These are phyloP conservation scores for Hypoxylon rickii DNA, from an alignment of 495 filamentous ascomycete species.

Conservation along the genomic window DNA sequence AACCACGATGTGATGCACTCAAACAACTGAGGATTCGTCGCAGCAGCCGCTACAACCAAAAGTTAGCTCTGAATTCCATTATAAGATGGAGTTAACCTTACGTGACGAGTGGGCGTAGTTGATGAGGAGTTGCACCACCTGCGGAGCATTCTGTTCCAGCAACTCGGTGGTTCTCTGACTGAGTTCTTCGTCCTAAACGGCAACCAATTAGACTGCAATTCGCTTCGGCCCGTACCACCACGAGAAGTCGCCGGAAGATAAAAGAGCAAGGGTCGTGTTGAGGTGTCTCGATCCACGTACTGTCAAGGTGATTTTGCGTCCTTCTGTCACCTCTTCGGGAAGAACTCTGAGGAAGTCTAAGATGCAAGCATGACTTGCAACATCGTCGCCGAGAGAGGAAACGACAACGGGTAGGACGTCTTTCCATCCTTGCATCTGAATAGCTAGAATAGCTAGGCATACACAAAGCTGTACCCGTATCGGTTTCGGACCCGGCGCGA, in stretches of 20 bases:
- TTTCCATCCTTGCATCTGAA: constrained; percentile 96
- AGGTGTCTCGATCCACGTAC: constrained; percentile 72
- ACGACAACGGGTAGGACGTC: constrained; percentile 85
- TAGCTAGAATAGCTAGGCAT: constrained; percentile 88
- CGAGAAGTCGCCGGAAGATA: constrained; percentile 40
- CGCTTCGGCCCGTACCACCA: constrained; percentile 48
- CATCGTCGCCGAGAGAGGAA: constrained; percentile 72
- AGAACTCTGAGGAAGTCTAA: constrained; percentile 95
- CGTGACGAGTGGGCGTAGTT: constrained; percentile 90
- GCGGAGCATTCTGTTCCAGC: constrained; percentile 83
- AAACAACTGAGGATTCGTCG: constrained; percentile 86
- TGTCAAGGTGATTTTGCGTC: constrained; percentile 96
- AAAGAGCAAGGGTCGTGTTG: constrained; percentile 53
- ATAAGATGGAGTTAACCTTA: constrained; percentile 48
- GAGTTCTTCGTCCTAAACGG: constrained; percentile 89
- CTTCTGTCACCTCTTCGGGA: constrained; percentile 98
- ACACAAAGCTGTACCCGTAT: constrained; percentile 95
- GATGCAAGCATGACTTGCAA: constrained; percentile 78
- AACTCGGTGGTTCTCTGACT: constrained; percentile 78
- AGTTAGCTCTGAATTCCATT: constrained; percentile 17
- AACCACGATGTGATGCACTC: constrained; percentile 97
- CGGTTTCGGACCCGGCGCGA: constrained; percentile 81
- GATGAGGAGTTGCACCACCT: constrained; percentile 82
- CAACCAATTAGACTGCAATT: constrained; percentile 58
- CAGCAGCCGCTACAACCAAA: constrained; percentile 57